These are phyloP conservation scores for Penicillium sp. DNA, from an alignment of 2,329 filamentous ascomycete species.

Conservation along the genomic window DNA sequence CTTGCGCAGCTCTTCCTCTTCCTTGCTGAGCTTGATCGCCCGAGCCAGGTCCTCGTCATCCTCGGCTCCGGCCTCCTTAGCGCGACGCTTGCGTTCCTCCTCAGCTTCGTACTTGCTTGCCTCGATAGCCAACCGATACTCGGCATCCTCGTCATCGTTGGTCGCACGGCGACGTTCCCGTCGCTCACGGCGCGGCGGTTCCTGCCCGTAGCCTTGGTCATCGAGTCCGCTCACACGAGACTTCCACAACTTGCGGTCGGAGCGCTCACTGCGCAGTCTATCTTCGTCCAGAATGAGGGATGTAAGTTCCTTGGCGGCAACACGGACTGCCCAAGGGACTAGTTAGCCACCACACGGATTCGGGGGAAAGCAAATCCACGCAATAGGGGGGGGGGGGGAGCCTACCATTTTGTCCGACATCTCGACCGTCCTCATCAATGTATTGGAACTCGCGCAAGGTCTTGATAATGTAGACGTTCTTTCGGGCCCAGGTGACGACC, in stretches of 20 bases:
- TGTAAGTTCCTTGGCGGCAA: constrained; percentile 92
- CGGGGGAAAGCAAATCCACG: too few species aligned
- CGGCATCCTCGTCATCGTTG: constrained; percentile 62
- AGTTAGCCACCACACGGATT: too few species aligned
- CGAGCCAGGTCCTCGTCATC: constrained; percentile 87
- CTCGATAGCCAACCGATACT: constrained; percentile 83
- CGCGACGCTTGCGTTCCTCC: constrained; percentile 70
- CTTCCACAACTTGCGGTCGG: constrained; percentile 90
- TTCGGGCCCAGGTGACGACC: constrained; percentile 93
- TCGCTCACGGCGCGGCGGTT: constrained; percentile 38
- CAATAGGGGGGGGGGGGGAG: too few species aligned
- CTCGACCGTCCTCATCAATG: constrained; percentile 85
- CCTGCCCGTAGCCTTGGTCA: constrained; percentile 51
- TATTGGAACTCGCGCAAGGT: constrained; percentile 95
- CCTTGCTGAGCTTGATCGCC: constrained; percentile 88
- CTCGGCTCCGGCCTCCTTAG: constrained; percentile 51
- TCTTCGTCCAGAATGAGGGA: constrained; percentile 89
- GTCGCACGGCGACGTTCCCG: too few species aligned
- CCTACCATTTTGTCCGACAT: constrained; percentile 93
- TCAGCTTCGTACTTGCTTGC: constrained; percentile 93
- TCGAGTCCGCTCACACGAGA: constrained; percentile 89
- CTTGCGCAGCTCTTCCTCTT: constrained; percentile 75
- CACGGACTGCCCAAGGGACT: too few species aligned
- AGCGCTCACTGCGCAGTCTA: constrained; percentile 76
- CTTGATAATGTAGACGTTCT: constrained; percentile 98